Percentiles rank a stretch among this genome's conserved stretches.
These are phyloP conservation scores for Phaeosphaeriaceae sp. DNA, from an alignment of 2,329 filamentous ascomycete species.

Conservation along the genomic window DNA sequence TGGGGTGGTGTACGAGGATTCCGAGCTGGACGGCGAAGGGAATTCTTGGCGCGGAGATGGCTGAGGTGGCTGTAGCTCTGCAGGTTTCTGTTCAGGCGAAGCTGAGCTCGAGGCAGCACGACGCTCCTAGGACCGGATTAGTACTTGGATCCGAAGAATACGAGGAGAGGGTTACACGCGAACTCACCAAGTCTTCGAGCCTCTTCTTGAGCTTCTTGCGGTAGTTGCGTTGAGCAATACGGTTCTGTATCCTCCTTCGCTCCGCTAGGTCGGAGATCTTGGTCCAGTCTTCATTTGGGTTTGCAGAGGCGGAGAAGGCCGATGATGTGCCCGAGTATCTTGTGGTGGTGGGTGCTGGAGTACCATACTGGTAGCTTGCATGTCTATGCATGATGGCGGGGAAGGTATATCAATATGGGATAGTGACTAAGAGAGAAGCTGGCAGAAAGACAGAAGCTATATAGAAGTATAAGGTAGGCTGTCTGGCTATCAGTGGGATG, in stretches of 20 bases:
- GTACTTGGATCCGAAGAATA: constrained; percentile 18
- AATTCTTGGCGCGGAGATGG: constrained; percentile 46
- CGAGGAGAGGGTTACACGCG: constrained; percentile 9
- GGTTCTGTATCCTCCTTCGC: constrained; percentile 92
- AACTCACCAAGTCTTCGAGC: constrained; percentile 71
- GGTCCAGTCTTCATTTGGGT: constrained; percentile 98
- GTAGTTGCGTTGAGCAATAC: constrained; percentile 97
- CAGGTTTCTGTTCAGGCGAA: constrained; percentile 64
- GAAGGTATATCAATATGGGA: constrained; percentile 8
- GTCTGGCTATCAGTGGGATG: constrained; percentile 22
- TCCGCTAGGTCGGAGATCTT: constrained; percentile 98
- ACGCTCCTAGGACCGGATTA: constrained; percentile 60
- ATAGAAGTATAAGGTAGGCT: constrained; percentile 10
- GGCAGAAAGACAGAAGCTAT: constrained; percentile 16
- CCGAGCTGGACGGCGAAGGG: constrained; percentile 45
- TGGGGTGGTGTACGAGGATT: constrained; percentile 51
- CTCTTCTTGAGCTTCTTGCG: constrained; percentile 94
- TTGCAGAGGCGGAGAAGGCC: constrained; percentile 91
- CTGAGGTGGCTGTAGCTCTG: constrained; percentile 55
- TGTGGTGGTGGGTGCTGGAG: constrained; percentile 49
- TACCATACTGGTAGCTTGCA: constrained; percentile 52
- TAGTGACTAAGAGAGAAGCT: constrained; percentile 5
- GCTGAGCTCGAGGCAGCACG: constrained; percentile 70
- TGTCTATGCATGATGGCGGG: constrained; percentile 52
- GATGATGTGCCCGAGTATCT: constrained; percentile 86